A percentile compares a stretch with the other conserved stretches of the same genome.
phyloP scores from a whole-genome alignment of 345 rosid species.

The Noccaea bulbosa region DNA sequence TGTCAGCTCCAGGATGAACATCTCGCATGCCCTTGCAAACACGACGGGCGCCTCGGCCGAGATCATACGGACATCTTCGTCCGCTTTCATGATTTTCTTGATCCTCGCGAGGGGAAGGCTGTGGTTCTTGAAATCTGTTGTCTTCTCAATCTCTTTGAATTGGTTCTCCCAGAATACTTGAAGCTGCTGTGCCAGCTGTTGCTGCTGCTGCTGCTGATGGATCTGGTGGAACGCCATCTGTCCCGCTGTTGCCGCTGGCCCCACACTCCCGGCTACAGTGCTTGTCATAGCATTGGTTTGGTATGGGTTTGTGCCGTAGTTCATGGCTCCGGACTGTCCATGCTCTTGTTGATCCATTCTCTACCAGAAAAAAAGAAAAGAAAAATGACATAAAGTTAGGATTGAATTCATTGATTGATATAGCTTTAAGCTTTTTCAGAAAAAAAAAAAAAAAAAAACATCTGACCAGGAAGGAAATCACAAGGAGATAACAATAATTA shows the following conservation, averaged over 20 bases:
- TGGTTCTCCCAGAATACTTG: constrained; percentile 87
- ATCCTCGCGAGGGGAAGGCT: constrained; percentile 95
- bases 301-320: constrained; percentile 67
- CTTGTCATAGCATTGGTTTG: constrained; percentile 63
- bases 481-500: constrained; percentile 13
- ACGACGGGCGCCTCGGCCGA: constrained; percentile 97
- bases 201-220: constrained; percentile 88
- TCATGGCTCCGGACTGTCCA: constrained; percentile 68
- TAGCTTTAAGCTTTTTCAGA: not conserved
- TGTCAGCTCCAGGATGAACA: constrained; percentile 93
- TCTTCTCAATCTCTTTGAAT: constrained; percentile 78
- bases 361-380: constrained; percentile 4
- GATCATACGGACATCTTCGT: constrained; percentile 97
- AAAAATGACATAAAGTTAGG: not conserved
- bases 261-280: constrained; percentile 38
- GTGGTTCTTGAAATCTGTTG: constrained; percentile 88
- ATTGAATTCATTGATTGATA: not conserved
- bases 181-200: constrained; percentile 85
- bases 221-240: constrained; percentile 71
- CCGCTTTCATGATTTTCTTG: constrained; percentile 99
- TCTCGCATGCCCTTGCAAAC: constrained; percentile 96
- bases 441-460: too few species aligned
- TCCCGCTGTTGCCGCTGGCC: constrained; percentile 35
- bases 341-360: constrained; percentile 76
- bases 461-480: not conserved